Evolutionary conservation across 805 yeast genomes (phyloP), one percentile per base, ranked within the genome.

Genomic region (Suhomyces vadensis): DNA sequence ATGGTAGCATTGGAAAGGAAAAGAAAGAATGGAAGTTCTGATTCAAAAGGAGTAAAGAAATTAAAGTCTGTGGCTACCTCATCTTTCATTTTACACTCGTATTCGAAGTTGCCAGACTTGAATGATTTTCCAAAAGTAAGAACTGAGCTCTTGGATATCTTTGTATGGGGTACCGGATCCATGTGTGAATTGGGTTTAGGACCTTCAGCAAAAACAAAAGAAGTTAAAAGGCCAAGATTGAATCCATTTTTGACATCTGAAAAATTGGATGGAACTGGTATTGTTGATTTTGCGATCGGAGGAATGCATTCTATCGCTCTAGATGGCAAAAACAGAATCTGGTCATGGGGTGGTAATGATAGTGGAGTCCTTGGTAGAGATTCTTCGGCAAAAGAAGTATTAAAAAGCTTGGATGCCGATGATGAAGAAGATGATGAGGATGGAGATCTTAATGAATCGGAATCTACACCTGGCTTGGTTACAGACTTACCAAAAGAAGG

Each of bases 301-400:
- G 99, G 99, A 41, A 92, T 94, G 85, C 99, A 94, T 60, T 80
- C 86, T 1, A 61, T 94, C 36, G 97, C 92, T 0, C 66, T 92
- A 41, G 97, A 90, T 60, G 64, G 78, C 31, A 70, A 80, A 13
- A 89, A 89, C 52, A 74, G 78, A 46, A 65, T 94, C n/a, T 94
- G 97, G 97, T 86, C 97, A 3, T 94, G 99, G 99, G 99, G 99
- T 46, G 86, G 87, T 37, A 94, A 94, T 55, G 99, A 94, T 58
- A 83, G 90, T 48, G 89, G 85, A 27, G 97, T 87, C 3, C 72
- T 94, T 35, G 99, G 98, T 14, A 81, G 99, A 63, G 87, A 85
- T 55, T 85, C 94, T 0, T 76, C 87, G 0, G 76, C 67, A 8
- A 79, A 71, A 16, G 95, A 85, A 50, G 73, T 75, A 20, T 68